Base-by-base conservation (phyloP, 2,329 filamentous ascomycete species). In the Ascochyta lentis region DNA sequence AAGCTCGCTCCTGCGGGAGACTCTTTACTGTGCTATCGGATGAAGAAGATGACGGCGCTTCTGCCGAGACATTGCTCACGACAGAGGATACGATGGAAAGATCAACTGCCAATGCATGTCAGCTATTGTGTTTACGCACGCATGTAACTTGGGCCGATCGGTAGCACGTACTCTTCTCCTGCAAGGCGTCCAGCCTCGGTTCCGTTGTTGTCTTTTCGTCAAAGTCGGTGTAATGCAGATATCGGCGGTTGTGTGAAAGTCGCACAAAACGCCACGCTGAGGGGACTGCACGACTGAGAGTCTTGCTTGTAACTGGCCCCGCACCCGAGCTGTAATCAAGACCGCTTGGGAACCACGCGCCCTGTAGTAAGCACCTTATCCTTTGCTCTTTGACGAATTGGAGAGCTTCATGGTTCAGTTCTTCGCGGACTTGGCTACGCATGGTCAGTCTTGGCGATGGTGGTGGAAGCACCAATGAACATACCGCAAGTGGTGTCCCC, bases 321-420 rank as follows among this genome's bases (percentile, higher is more conserved):
- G 64, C 78, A 62, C 80, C 84, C 71, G 70, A 76, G 68, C 74
- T 79, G 63, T 77, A 83, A 75, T 75, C 83, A 77, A 72, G 79
- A 74, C 78, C 74, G 42, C 79, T 77, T 3, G 85, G 82, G 64
- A 98, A 99, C 95, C 95, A 99, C 9, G 90, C 88, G 6, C 95
- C 95, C 64, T 91, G 85, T 4, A 98, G 83, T 35, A 99, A 80
- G 71, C 93, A 97, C 49, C 95, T 85, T 58, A 98, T 90, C 34
- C 95, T 87, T 76, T 99, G 95, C 78, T 99, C 95, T 76, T 96
- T 97, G 76, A 98, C 91, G 70, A 99, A 99, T 69, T 96, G 91
- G 49, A 97, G 79, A 10, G 94, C 92, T 76, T 99, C 95, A 67
- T 94, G 88, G 65, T 91, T 90, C 40, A 98, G 83, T 74, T 96